phyloP scores from a whole-genome alignment of 306 rosid species.

The Glycine latifolia region DNA sequence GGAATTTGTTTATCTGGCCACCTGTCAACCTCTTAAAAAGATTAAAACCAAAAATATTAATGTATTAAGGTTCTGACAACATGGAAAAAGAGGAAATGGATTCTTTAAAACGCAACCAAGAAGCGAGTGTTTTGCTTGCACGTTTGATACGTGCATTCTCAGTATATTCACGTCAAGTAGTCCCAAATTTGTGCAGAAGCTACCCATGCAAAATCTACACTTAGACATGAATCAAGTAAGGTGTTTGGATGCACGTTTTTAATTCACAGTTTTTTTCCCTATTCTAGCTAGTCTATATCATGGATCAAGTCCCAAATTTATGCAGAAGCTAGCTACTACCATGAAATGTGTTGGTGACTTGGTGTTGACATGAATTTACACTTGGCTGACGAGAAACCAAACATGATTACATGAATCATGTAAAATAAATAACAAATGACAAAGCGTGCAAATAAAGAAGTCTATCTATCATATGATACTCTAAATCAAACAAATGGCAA shows the following conservation, averaged over 20 bases:
- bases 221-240: background rate
- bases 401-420: too few relatives aligned
- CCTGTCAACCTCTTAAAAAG: too few relatives aligned
- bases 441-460: background rate
- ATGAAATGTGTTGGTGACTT: background rate
- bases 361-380: background rate
- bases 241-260: too few relatives aligned
- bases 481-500: conserved; percentile 26
- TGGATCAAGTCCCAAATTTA: background rate
- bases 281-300: background rate
- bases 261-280: too few relatives aligned
- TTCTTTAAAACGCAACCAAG: background rate
- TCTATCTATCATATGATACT: background rate
- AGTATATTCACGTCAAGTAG: background rate
- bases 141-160: background rate
- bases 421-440: too few relatives aligned
- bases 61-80: too few relatives aligned
- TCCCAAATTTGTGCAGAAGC: background rate
- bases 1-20: too few relatives aligned
- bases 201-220: background rate
- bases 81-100: background rate
- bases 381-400: background rate
- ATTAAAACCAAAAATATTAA: too few relatives aligned
- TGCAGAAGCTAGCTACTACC: background rate
- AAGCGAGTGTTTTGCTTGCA: background rate